phyloP scores from a whole-genome alignment of 371 early-diverging fungal species.

The Mortierella sp. region DNA sequence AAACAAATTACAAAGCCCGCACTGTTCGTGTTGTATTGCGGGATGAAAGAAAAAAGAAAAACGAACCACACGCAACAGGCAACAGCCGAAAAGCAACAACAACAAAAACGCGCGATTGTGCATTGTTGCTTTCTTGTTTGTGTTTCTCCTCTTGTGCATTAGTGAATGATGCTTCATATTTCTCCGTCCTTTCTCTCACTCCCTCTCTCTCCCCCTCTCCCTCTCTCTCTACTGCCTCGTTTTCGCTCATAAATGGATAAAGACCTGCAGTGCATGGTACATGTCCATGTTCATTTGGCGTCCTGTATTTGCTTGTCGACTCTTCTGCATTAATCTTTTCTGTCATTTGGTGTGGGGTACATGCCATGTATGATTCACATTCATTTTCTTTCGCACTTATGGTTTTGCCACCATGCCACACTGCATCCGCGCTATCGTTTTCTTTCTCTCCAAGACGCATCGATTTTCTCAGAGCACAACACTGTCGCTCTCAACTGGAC shows the following conservation, averaged over 20 bases:
- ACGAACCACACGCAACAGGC: not conserved
- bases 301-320: not conserved
- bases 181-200: not conserved
- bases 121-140: not conserved
- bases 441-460: not conserved
- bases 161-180: not conserved
- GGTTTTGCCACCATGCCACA: not conserved
- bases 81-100: not conserved
- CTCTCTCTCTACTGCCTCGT: not conserved
- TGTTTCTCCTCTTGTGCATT: too few species aligned
- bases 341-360: not conserved
- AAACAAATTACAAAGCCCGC: constrained; percentile 8
- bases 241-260: not conserved
- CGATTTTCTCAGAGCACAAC: not conserved
- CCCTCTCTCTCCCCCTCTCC: too few species aligned
- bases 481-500: not conserved
- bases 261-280: not conserved
- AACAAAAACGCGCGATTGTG: constrained; percentile 3
- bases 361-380: not conserved
- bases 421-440: not conserved
- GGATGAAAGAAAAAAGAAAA: not conserved
- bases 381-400: not conserved
- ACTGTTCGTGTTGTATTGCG: not conserved
- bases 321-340: not conserved
- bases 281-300: not conserved